A percentile compares a stretch with the other conserved stretches of the same genome.
phyloP scores from a whole-genome alignment of 2,329 filamentous ascomycete genomes.

The Colletotrichum neosansevieriae region DNA sequence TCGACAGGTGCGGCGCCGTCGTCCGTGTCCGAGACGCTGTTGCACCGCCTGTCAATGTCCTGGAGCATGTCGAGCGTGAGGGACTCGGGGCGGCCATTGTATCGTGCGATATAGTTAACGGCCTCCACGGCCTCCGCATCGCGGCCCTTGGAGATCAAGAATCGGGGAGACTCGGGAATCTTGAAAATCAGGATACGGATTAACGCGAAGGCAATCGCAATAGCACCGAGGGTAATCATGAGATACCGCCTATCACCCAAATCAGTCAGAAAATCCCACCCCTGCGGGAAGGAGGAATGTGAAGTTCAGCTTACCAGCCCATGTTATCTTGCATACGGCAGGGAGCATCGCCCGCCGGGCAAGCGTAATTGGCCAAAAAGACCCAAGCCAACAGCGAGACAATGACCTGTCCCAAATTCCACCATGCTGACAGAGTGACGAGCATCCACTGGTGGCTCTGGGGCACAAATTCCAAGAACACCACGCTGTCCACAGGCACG shows the following conservation, averaged over 20 bases:
- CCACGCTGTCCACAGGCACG: conserved; percentile 62
- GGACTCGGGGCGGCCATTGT: conserved; percentile 51
- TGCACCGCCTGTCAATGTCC: conserved; percentile 26
- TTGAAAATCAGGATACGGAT: conserved; percentile 60
- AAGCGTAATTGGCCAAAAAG: conserved; percentile 57
- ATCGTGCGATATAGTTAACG: conserved; percentile 59
- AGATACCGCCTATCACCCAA: conserved; percentile 53
- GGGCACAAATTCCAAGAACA: conserved; percentile 65
- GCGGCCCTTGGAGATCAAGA: conserved; percentile 56
- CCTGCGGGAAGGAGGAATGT: background rate
- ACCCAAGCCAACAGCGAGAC: conserved; percentile 59
- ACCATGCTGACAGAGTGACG: conserved; percentile 60
- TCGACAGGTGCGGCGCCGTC: conserved; percentile 22
- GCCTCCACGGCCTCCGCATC: conserved; percentile 61
- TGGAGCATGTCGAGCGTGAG: conserved; percentile 54
- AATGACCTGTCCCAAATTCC: conserved; percentile 64
- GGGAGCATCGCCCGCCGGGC: conserved; percentile 45
- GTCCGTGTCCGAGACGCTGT: conserved; percentile 7
- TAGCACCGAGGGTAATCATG: conserved; percentile 57
- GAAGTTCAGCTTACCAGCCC: conserved; percentile 54
- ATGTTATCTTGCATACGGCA: conserved; percentile 58
- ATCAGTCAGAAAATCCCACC: background rate
- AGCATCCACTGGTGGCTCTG: conserved; percentile 61
- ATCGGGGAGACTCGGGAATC: conserved; percentile 62
- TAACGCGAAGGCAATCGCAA: conserved; percentile 58